Base-by-base conservation (phyloP, 495 filamentous ascomycete genomes). In the Podospora pseudocomata region DNA sequence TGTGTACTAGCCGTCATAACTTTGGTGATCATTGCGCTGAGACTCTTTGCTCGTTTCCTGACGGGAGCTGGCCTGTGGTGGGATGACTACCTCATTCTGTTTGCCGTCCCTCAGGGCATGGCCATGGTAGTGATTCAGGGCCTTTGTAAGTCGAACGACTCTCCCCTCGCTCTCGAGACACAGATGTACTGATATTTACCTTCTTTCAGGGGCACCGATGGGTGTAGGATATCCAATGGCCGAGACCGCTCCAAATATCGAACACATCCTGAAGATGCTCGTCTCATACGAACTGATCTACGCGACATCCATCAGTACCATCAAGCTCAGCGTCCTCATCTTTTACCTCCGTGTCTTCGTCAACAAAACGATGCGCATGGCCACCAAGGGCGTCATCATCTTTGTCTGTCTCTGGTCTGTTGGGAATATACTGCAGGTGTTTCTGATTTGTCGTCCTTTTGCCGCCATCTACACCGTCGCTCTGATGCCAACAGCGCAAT, bases 21-120 rank as follows among this genome's bases (percentile, higher is more conserved):
- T 20, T 13, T 74, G 26, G 2, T 19, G 44, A 60, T 68, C n/a
- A 65, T 75, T 18, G 67, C n/a, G 2, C 53, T 71, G n/a, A 68
- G 73, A 26, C 39, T 74, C 3, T 58, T 65, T 30, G 60, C 70
- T 20, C 70, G 74, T 4, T 68, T 68, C 55, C 66, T 49, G 39
- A 49, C 68, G 18, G 68, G 73, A 9, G 71, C 70, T 19, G 64
- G 65, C 27, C 69, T 77, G n/a, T 73, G 75, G 66, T 76, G 72
- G 72, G 76, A 78, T 70, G 76, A 77, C 67, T 76, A 67, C 26
- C 71, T 78, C n/a, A 74, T 77, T 28, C 28, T 76, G 16, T 54
- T 66, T 27, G 60, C 76, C 26, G 13, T 75, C 39, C 73, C 74
- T 3, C 73, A 70, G 62, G 74, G 69, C 30, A 55, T 76, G 3